These are phyloP conservation scores for Fusarium sp. DNA, from an alignment of 2,329 filamentous ascomycete genomes.

Conservation along the genomic window DNA sequence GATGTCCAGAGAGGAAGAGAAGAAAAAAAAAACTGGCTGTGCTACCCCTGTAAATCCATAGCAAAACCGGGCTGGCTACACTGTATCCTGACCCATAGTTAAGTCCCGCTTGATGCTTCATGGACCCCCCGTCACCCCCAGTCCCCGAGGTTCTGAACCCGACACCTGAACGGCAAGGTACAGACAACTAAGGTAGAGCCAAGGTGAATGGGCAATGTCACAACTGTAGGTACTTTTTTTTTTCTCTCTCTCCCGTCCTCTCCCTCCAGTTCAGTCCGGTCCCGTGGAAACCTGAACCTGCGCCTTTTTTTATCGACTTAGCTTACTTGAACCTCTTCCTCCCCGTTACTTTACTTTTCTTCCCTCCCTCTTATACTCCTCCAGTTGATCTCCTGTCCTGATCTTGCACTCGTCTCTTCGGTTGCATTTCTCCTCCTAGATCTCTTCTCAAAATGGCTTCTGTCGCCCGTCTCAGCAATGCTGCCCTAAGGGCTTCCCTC, in stretches of 20 bases:
- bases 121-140: conserved; percentile 29
- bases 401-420: conserved; percentile 45
- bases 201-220: conserved; percentile 29
- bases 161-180: conserved; percentile 20
- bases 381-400: conserved; percentile 37
- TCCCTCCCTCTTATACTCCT: conserved; percentile 46
- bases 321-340: conserved; percentile 49
- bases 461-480: conserved; percentile 80
- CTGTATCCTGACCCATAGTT: conserved; percentile 33
- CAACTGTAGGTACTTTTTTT: conserved; percentile 31
- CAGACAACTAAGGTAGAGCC: conserved; percentile 27
- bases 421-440: conserved; percentile 37
- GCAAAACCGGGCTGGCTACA: conserved; percentile 27
- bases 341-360: conserved; percentile 44
- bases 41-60: conserved; percentile 29
- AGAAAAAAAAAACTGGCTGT: conserved; percentile 23
- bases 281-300: conserved; percentile 16
- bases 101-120: conserved; percentile 36
- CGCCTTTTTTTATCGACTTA: conserved; percentile 39
- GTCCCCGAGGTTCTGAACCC: conserved; percentile 34
- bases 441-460: conserved; percentile 74
- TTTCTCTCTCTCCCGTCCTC: conserved; percentile 20
- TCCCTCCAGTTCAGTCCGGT: conserved; percentile 7
- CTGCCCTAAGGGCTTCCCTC: conserved; percentile 81
- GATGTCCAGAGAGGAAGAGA: neutral